phyloP scores from a whole-genome alignment of 192 early-diverging fungal species.

The Podila verticillata region DNA sequence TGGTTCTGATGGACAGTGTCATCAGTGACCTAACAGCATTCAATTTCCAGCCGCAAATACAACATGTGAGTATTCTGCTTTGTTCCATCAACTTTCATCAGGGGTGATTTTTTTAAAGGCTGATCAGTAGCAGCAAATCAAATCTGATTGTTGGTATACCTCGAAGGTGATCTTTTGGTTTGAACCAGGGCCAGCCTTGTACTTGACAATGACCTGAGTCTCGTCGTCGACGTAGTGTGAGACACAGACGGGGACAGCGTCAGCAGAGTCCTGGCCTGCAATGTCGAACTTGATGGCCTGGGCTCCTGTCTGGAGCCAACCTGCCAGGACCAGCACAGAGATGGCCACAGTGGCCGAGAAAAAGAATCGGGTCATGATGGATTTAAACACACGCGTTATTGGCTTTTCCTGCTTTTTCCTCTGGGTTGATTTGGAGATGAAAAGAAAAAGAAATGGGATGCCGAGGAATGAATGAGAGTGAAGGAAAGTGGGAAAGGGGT shows the following conservation, averaged over 20 bases:
- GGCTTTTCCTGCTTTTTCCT: background rate
- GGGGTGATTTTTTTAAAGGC: too few species aligned
- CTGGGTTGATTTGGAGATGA: background rate
- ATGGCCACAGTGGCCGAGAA: constrained; percentile 22
- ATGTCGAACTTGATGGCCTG: constrained; percentile 87
- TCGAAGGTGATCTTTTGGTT: constrained; percentile 78
- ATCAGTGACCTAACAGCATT: constrained; percentile 71
- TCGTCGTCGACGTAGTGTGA: constrained; percentile 79
- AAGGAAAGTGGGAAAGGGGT: background rate
- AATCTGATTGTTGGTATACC: constrained; percentile 46
- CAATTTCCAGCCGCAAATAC: background rate
- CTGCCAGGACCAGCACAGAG: constrained; percentile 27
- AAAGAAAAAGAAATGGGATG: background rate
- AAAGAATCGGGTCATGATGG: background rate
- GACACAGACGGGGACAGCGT: constrained; percentile 68
- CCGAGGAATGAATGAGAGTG: background rate
- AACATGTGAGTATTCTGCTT: background rate
- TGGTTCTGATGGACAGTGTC: constrained; percentile 74
- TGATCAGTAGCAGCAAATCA: too few species aligned
- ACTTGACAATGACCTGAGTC: constrained; percentile 74
- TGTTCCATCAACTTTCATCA: too few species aligned
- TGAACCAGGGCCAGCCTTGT: constrained; percentile 75
- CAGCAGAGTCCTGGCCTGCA: constrained; percentile 55
- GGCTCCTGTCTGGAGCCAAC: constrained; percentile 16
- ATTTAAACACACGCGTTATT: background rate